Percentiles rank a stretch among this genome's conserved stretches.
These are phyloP conservation scores for Gelatoporia subvermispora DNA, from an alignment of 768 basidiomycete genomes.

Conservation along the genomic window DNA sequence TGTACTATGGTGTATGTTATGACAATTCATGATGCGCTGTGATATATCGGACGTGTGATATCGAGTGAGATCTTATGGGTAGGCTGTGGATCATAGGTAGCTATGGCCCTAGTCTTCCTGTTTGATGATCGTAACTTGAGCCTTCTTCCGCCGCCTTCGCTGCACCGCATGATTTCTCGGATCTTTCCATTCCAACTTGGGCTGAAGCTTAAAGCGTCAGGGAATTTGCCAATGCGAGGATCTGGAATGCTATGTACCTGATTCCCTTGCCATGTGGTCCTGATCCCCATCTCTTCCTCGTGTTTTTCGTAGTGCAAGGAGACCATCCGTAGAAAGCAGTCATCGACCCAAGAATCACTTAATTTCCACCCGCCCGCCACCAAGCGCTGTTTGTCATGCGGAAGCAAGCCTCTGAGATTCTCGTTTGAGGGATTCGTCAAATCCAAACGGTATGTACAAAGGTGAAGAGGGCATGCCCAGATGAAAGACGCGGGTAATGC, in stretches of 20 bases:
- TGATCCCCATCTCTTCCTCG: slow-evolving; percentile 14
- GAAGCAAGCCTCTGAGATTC: slow-evolving; percentile 21
- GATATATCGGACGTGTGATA: too few relatives aligned
- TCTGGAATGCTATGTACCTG: neutral
- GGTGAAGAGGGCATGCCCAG: slow-evolving; percentile 47
- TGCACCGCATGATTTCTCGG: too few relatives aligned
- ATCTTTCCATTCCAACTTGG: too few relatives aligned
- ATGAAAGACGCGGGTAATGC: slow-evolving; percentile 36
- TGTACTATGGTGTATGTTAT: too few relatives aligned
- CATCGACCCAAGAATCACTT: slow-evolving; percentile 5
- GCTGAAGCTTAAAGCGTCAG: too few relatives aligned
- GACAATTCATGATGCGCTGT: too few relatives aligned
- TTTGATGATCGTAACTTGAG: too few relatives aligned
- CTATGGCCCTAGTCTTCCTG: too few relatives aligned
- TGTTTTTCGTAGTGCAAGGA: slow-evolving; percentile 18
- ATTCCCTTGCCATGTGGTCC: slow-evolving; percentile 1
- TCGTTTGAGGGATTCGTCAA: slow-evolving; percentile 36
- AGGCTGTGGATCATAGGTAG: too few relatives aligned
- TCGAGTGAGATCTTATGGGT: too few relatives aligned
- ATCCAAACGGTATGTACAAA: slow-evolving; percentile 43
- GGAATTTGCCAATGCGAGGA: too few relatives aligned
- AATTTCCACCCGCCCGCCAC: slow-evolving; percentile 10
- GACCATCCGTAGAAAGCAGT: slow-evolving; percentile 17
- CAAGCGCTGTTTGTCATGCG: slow-evolving; percentile 4
- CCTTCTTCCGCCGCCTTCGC: too few relatives aligned